Base-by-base conservation (phyloP, 2,329 filamentous ascomycete species). In the Xylaria sp. region DNA sequence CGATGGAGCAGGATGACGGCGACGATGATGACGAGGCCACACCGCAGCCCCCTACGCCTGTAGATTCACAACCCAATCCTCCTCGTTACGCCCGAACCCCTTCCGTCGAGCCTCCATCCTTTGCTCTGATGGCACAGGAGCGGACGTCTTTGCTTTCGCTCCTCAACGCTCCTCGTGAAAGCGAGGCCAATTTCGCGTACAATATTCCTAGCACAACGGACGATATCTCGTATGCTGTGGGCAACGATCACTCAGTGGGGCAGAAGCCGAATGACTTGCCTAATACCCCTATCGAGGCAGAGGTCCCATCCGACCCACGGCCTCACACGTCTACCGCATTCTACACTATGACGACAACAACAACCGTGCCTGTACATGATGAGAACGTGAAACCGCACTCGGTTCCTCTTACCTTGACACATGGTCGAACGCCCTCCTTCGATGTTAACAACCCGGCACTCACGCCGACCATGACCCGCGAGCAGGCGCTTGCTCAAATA, bases 401-500 rank as follows among this genome's bases (percentile, higher is more conserved):
- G 51, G 78, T 70, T 4, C 64, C 79, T 17, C 51, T 64, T 3
- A 64, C 59, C 53, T 53, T 68, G 42, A 7, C 67, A 34, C 27
- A 62, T 48, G 47, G 62, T 39, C 36, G 77, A 63, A 72, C 72
- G 7, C 81, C 81, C 3, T 82, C 80, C 9, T 89, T 88, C 72
- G 86, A 89, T 76, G 76, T 82, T 48, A 85, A 80, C 68, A 86
- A 89, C 76, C 86, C 87, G 21, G 88, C 88, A 9, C 78, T 90
- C 68, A 89, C 86, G 50, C 88, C 88, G 4, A 91, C 89, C 47
- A 89, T 91, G 86, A 88, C 88, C 30, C 85, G 92, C 62, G 92
- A 93, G 78, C 85, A 93, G 78, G 92, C 92, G 3, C 85, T 95
- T 17, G 90, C 90, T 64, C 89, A 90, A 77, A 94, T 95, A 72